These are phyloP conservation scores for Didymella keratinophila DNA, from an alignment of 2,329 filamentous ascomycete species.

Conservation along the genomic window DNA sequence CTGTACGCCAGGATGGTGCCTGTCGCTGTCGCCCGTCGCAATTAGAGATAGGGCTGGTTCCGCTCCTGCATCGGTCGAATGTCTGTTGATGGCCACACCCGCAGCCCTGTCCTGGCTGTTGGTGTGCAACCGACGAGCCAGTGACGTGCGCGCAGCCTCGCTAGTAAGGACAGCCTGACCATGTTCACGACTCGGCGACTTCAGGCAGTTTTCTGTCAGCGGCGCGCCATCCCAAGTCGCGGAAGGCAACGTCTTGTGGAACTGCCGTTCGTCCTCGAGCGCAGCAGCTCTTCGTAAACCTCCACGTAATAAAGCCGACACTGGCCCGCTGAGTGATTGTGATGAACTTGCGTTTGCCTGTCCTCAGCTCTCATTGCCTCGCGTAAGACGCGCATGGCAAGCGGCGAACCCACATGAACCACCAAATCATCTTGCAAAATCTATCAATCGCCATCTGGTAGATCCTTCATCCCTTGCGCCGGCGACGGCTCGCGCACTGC, in stretches of 20 bases:
- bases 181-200: conserved; percentile 40
- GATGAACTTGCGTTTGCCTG: conserved; percentile 18
- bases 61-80: conserved; percentile 40
- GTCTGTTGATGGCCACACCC: conserved; percentile 25
- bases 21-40: conserved; percentile 28
- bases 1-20: conserved; percentile 29
- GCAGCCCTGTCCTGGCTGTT: conserved; percentile 33
- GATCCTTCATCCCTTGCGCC: conserved; percentile 39
- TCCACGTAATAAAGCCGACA: conserved; percentile 27
- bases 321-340: conserved; percentile 28
- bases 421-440: conserved; percentile 40
- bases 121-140: conserved; percentile 34
- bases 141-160: conserved; percentile 35
- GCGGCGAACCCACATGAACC: conserved; percentile 32
- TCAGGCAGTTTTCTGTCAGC: conserved; percentile 41
- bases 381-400: conserved; percentile 29
- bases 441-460: conserved; percentile 37
- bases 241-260: conserved; percentile 32
- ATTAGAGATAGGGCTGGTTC: conserved; percentile 45
- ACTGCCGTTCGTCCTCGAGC: conserved; percentile 19
- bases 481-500: conserved; percentile 28
- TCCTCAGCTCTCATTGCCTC: conserved; percentile 36
- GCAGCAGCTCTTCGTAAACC: conserved; percentile 3
- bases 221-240: conserved; percentile 25
- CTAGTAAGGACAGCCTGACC: conserved; percentile 25